Conservation (phyloP, 805 yeast species). For the Suhomyces pyralidae region DNA sequence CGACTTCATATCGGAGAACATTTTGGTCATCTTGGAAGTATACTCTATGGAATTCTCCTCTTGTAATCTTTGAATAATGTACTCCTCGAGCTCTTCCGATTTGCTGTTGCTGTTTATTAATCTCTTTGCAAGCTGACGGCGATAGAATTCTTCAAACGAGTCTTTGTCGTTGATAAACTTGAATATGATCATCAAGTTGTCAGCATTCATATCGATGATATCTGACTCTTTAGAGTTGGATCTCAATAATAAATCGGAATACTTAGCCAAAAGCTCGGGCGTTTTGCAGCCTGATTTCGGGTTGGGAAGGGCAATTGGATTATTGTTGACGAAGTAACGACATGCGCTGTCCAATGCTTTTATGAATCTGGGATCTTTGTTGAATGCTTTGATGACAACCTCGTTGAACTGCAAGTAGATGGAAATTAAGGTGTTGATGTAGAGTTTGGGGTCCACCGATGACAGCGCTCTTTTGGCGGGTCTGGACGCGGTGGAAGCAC, state of each 20-base stretch:
- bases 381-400: constrained; percentile 66
- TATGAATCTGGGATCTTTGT: constrained; percentile 71
- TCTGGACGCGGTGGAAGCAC: constrained; percentile 9
- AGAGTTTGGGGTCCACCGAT: constrained; percentile 66
- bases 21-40: constrained; percentile 88
- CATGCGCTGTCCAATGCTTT: constrained; percentile 90
- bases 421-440: constrained; percentile 71
- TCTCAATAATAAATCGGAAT: constrained; percentile 78
- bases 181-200: constrained; percentile 83
- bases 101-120: constrained; percentile 83
- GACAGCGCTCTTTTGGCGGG: constrained; percentile 13
- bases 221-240: constrained; percentile 70
- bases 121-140: constrained; percentile 85
- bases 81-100: constrained; percentile 81
- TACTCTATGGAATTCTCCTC: constrained; percentile 89
- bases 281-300: constrained; percentile 67
- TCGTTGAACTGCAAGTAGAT: constrained; percentile 66
- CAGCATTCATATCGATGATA: constrained; percentile 68
- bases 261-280: constrained; percentile 87
- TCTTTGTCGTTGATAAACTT: constrained; percentile 90
- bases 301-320: constrained; percentile 71
- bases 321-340: constrained; percentile 75
- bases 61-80: constrained; percentile 79
- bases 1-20: constrained; percentile 91
- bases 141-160: constrained; percentile 89